Evolutionary conservation across 129 eudicot species (phyloP).

Genomic region (Logfia minima): DNA sequence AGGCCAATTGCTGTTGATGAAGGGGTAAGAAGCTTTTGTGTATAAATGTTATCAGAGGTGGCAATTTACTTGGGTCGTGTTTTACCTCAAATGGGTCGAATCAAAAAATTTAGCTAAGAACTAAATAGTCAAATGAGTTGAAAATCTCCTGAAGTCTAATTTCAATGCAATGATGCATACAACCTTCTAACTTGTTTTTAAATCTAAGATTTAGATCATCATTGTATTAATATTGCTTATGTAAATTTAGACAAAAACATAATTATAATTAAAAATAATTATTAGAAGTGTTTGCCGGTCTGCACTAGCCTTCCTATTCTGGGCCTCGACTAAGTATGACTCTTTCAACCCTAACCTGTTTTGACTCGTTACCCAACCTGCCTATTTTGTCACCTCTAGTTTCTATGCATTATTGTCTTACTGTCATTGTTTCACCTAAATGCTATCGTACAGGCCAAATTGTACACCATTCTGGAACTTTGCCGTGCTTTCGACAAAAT

Average conservation of each 20-base stretch:
- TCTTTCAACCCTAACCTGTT: not conserved
- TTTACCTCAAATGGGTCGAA: not conserved
- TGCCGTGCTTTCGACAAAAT: constrained; percentile 88
- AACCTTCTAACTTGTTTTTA: not conserved
- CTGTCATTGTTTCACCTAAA: constrained; percentile 1
- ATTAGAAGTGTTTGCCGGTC: not conserved
- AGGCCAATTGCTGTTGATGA: constrained; percentile 81
- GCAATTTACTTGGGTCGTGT: not conserved
- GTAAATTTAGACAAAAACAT: not conserved
- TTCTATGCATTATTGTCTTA: not conserved
- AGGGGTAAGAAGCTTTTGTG: constrained; percentile 55
- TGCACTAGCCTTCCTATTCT: not conserved
- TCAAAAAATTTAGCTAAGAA: not conserved
- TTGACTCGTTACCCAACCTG: not conserved
- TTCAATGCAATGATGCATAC: not conserved
- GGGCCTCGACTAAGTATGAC: not conserved
- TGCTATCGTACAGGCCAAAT: constrained; percentile 66
- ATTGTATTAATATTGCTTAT: not conserved
- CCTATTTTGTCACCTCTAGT: not conserved
- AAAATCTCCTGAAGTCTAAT: not conserved
- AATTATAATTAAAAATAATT: not conserved
- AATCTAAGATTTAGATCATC: not conserved
- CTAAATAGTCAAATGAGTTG: not conserved
- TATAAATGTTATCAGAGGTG: not conserved
- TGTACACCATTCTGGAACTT: constrained; percentile 85